Base-by-base conservation (phyloP, 2,329 filamentous ascomycete species). In the Colletotrichum musae region DNA sequence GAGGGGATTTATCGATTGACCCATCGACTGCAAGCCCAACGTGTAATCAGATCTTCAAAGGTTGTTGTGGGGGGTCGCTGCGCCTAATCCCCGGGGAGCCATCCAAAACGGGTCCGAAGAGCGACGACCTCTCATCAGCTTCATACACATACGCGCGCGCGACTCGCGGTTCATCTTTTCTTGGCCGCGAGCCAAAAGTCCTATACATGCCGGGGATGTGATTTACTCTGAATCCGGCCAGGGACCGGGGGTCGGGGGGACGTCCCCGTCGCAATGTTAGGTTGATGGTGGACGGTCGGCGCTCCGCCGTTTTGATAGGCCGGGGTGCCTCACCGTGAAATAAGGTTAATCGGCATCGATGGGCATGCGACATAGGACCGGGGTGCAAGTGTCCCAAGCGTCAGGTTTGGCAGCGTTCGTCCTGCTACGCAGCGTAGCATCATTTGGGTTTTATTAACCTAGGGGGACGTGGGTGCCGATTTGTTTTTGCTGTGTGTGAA, bases 131-230 rank as follows among this genome's bases (percentile, higher is more conserved):
- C 47, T 26, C 13, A n/a, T 39, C n/a, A 62, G 45, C 39, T 54
- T 54, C 59, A 45, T 50, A 62, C 48, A 39, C 18, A 16, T 7
- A 39, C 43, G 50, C 32, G 59, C 47, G 26, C 58, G 50, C 64
- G 59, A 68, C 36, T 68, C 53, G 53, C 36, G 15, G 65, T 68
- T 58, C 53, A 53, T 68, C 59, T 51, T 58, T 64, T 58, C 65
- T 58, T 43, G 21, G 15, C 45, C 45, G 28, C 10, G 24, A 24
- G 48, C 18, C 56, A 39, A 32, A 59, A 41, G 10, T 36, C 47
- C 24, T 16, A 16, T 43, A 15, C 41, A 15, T 43, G 13, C 4
- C 41, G 5, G 13, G 41, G 41, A 36, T 36, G 32, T 10, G 32
- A 10, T 36, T 10, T 36, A 10, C 32, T 36, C 32, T 36, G 7